These are phyloP conservation scores for Pyrenophora teres DNA, from an alignment of 2,329 filamentous ascomycete genomes.

Conservation along the genomic window DNA sequence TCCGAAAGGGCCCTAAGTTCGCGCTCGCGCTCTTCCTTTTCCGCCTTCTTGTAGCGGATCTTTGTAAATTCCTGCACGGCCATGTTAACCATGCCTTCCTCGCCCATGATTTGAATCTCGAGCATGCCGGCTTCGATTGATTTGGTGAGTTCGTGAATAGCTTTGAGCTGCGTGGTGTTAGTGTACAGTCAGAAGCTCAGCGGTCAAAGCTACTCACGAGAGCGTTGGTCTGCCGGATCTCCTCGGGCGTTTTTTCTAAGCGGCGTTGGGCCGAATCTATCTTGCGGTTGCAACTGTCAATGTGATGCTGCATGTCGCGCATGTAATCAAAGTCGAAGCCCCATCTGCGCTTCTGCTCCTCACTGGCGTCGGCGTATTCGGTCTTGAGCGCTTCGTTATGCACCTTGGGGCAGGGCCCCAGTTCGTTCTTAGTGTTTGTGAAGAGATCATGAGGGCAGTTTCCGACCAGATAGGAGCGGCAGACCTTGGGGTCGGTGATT, in stretches of 20 bases:
- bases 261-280: constrained; percentile 89
- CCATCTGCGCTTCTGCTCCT: constrained; percentile 74
- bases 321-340: constrained; percentile 97
- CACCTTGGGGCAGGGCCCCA: constrained; percentile 84
- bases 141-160: constrained; percentile 78
- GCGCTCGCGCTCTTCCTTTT: constrained; percentile 81
- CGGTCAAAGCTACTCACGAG: constrained; percentile 57
- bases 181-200: constrained; percentile 3
- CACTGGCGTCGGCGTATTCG: constrained; percentile 79
- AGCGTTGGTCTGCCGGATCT: constrained; percentile 92
- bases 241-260: constrained; percentile 95
- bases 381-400: constrained; percentile 87
- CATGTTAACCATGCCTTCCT: constrained; percentile 77
- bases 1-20: constrained; percentile 91
- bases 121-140: constrained; percentile 81
- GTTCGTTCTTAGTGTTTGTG: constrained; percentile 98
- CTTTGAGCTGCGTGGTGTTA: constrained; percentile 64
- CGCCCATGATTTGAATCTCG: constrained; percentile 84
- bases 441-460: constrained; percentile 98
- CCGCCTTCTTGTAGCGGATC: constrained; percentile 76
- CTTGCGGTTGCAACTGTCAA: constrained; percentile 92
- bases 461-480: constrained; percentile 89
- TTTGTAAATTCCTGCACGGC: constrained; percentile 89
- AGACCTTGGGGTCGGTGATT: constrained; percentile 90
- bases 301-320: constrained; percentile 93